Conservation (phyloP, 176 grass and related monocot species). For the Aegilops longissima region DNA sequence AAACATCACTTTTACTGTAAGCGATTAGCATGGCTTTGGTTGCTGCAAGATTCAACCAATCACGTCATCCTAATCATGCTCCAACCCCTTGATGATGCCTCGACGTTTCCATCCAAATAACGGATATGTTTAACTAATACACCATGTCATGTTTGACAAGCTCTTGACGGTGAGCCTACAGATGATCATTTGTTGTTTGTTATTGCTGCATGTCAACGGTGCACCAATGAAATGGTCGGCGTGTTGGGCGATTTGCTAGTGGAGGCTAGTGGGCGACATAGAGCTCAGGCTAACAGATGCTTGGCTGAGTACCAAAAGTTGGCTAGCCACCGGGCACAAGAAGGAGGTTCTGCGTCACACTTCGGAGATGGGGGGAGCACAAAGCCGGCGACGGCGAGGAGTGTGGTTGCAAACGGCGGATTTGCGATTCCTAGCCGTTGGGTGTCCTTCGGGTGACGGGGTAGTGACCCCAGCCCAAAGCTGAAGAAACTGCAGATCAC, state of each 20-base stretch:
- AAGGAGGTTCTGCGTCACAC: not conserved
- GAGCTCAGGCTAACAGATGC: not conserved
- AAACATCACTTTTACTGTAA: not conserved
- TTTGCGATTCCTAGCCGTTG: slow-evolving; percentile 1
- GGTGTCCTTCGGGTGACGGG: not conserved
- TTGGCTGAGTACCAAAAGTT: too few relatives aligned
- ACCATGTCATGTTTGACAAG: not conserved
- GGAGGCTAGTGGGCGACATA: not conserved
- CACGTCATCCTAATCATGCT: not conserved
- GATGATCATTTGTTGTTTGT: not conserved
- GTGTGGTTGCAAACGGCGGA: not conserved
- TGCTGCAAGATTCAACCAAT: not conserved
- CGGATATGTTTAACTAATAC: not conserved
- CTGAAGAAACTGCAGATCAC: not conserved
- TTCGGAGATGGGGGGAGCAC: not conserved
- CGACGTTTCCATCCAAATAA: not conserved
- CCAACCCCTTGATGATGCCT: not conserved
- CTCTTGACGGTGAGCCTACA: not conserved
- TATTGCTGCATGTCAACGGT: not conserved
- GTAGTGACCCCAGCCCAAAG: not conserved
- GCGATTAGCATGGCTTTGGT: not conserved
- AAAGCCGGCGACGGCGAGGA: not conserved
- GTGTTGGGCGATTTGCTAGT: not conserved
- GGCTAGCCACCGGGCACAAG: too few relatives aligned
- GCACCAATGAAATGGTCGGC: not conserved